Base-by-base conservation (phyloP, 768 basidiomycete genomes). In the Naganishia randhawae region DNA sequence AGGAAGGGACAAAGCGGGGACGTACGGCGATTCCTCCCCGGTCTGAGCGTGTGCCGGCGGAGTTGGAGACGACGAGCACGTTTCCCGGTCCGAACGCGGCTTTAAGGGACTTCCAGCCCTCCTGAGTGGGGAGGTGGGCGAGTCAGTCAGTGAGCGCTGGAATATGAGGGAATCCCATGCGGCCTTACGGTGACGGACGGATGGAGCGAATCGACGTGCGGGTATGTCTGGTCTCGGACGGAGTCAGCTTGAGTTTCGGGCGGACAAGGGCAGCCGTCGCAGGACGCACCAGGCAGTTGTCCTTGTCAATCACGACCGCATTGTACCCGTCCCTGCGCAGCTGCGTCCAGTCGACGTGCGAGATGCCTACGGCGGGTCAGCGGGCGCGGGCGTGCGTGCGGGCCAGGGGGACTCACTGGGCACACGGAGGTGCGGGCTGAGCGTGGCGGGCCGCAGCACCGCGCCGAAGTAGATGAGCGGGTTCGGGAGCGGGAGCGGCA, bases 241-340 rank as follows among this genome's bases (percentile, higher is more conserved):
- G 4, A 42, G 39, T 14, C n/a, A 66, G 61, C n/a, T 31, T 25
- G 45, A 25, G 31, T 0, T 22, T 2, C 3, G n/a, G 3, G 19
- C 22, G 17, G 39, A 13, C 9, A 33, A 29, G 25, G 2, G n/a
- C 32, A 32, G 39, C 9, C 3, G n/a, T 9, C 35, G 29, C 1
- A 19, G 19, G 3, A 81, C 88, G 32, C 71, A 91, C 95, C 72
- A 98, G 81, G 76, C 95, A 98, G 74, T 99, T 98, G 76, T 99
- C 95, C 81, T 98, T 97, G 84, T 98, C 95, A 72, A 98, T 89
- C 1, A 99, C 86, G 3, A 89, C 90, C n/a, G 90, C 92, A 52
- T 86, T 85, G 77, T 91, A 93, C 5, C 94, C 92, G 9, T 87
- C 86, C 66, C 83, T 82, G 66, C 84, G 84, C 42, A 98, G 82